Conservation (phyloP, 371 early-diverging fungal species). For the Smittium culicis region DNA sequence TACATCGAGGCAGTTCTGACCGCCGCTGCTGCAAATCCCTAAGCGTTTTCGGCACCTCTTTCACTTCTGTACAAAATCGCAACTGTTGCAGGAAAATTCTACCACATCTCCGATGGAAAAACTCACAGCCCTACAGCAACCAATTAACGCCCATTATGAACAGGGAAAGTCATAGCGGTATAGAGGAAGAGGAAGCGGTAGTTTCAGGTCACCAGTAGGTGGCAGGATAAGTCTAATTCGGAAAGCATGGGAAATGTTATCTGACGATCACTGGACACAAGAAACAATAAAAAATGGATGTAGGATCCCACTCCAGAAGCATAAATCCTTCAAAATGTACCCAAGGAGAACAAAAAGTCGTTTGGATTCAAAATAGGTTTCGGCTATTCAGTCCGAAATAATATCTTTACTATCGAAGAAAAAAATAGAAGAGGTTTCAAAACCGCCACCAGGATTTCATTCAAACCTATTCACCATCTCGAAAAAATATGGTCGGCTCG, state of each 20-base stretch:
- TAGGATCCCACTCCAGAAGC: not conserved
- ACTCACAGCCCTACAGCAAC: not conserved
- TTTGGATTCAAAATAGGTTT: not conserved
- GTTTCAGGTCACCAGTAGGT: not conserved
- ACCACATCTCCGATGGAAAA: not conserved
- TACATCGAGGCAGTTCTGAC: not conserved
- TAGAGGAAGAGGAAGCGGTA: not conserved
- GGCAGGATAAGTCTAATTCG: not conserved
- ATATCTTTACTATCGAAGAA: not conserved
- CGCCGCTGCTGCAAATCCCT: not conserved
- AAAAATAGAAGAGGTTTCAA: not conserved
- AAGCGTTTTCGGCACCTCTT: not conserved
- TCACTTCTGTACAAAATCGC: not conserved
- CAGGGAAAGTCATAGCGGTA: not conserved
- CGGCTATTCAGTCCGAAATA: not conserved
- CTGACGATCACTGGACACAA: not conserved
- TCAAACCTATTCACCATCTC: not conserved
- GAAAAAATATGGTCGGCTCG: not conserved
- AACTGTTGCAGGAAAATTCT: not conserved
- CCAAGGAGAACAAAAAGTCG: not conserved
- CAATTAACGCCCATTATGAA: not conserved
- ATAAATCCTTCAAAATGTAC: not conserved
- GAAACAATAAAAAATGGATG: not conserved
- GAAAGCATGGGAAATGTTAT: not conserved
- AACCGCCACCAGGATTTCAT: not conserved